Conservation (phyloP, 495 filamentous ascomycete genomes). For the Daldinia loculata region DNA sequence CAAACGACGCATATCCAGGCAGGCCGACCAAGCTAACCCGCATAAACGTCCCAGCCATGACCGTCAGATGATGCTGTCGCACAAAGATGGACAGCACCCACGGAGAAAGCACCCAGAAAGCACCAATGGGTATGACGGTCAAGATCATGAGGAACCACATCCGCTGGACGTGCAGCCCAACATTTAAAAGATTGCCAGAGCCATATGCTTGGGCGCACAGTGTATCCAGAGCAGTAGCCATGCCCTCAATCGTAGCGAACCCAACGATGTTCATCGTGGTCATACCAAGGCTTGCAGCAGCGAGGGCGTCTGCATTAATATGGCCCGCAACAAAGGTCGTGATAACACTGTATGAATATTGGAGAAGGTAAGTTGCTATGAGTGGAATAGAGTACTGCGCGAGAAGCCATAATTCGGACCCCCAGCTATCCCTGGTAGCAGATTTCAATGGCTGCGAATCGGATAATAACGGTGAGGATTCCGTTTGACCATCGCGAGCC, state of each 20-base stretch:
- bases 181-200: constrained; percentile 71
- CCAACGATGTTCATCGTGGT: constrained; percentile 70
- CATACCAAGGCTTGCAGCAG: constrained; percentile 57
- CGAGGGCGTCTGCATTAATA: constrained; percentile 69
- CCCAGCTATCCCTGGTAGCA: constrained; percentile 16
- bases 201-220: constrained; percentile 82
- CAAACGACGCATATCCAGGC: constrained; percentile 76
- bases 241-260: constrained; percentile 74
- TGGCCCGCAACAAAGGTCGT: constrained; percentile 75
- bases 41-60: constrained; percentile 73
- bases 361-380: constrained; percentile 75
- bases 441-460: constrained; percentile 9
- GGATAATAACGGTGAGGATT: constrained; percentile 25
- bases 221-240: constrained; percentile 78
- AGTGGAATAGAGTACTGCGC: constrained; percentile 69
- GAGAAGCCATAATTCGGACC: constrained; percentile 47
- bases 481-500: background rate
- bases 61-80: constrained; percentile 64
- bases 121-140: constrained; percentile 70
- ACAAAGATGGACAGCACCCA: constrained; percentile 68
- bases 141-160: constrained; percentile 74
- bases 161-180: constrained; percentile 75
- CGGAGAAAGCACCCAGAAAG: constrained; percentile 70
- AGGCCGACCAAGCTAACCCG: constrained; percentile 71
- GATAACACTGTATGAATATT: constrained; percentile 77